These are phyloP conservation scores for Tylopilus sp. DNA, from an alignment of 768 basidiomycete species.

Conservation along the genomic window DNA sequence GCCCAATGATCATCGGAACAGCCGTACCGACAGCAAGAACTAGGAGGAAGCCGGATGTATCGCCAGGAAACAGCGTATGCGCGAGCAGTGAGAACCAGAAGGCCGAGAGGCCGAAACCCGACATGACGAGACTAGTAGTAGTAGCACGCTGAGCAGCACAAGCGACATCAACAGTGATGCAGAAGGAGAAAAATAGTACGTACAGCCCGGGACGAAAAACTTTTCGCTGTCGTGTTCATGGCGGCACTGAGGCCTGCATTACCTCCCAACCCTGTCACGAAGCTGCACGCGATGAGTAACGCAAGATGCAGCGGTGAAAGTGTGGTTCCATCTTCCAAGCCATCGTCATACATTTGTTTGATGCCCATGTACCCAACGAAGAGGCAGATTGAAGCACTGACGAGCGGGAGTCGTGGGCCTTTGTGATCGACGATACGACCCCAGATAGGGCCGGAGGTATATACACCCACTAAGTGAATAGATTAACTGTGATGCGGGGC, in stretches of 20 bases:
- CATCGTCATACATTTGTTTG: conserved; percentile 58
- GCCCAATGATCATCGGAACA: conserved; percentile 74
- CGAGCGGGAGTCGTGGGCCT: conserved; percentile 69
- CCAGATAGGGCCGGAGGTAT: conserved; percentile 71
- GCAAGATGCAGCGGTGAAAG: conserved; percentile 43
- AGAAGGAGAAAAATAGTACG: conserved; percentile 21
- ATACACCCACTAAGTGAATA: conserved; percentile 60
- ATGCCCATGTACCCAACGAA: conserved; percentile 76
- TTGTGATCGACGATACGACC: conserved; percentile 72
- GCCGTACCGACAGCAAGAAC: conserved; percentile 77
- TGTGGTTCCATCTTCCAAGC: conserved; percentile 36
- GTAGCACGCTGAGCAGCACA: conserved; percentile 56
- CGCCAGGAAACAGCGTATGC: conserved; percentile 66
- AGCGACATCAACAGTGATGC: not conserved
- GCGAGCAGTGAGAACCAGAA: conserved; percentile 84
- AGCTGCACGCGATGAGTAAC: conserved; percentile 58
- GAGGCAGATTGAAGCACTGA: conserved; percentile 54
- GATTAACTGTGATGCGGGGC: not conserved
- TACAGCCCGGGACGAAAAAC: conserved; percentile 70
- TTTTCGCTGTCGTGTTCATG: conserved; percentile 80
- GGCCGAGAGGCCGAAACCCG: conserved; percentile 88
- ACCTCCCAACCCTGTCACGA: conserved; percentile 74
- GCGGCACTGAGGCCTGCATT: conserved; percentile 67
- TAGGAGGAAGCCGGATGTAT: conserved; percentile 74
- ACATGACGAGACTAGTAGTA: conserved; percentile 73